Conservation (phyloP, 2,329 filamentous ascomycete species). For the Fusarium torulosum region DNA sequence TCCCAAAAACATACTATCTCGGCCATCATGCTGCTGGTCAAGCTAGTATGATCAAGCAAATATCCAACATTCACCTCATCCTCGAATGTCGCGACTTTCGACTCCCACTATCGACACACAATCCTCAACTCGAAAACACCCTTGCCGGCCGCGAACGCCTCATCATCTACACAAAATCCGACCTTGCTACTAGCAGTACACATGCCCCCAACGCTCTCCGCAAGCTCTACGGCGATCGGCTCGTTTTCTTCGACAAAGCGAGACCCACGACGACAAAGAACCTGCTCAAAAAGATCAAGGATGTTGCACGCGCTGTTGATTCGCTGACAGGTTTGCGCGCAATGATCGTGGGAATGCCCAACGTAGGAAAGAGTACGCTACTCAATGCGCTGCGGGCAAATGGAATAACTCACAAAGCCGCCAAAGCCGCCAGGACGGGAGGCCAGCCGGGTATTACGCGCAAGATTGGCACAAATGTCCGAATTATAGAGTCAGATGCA, state of each 20-base stretch:
- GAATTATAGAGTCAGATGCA: slow-evolving; percentile 68
- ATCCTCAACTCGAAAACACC: slow-evolving; percentile 86
- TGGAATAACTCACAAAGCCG: slow-evolving; percentile 63
- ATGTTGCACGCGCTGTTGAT: slow-evolving; percentile 53
- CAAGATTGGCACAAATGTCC: slow-evolving; percentile 85
- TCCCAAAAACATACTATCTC: slow-evolving; percentile 92
- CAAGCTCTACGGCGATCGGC: slow-evolving; percentile 52
- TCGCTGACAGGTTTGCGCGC: slow-evolving; percentile 85
- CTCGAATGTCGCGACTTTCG: slow-evolving; percentile 96
- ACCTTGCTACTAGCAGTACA: slow-evolving; percentile 69
- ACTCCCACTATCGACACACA: slow-evolving; percentile 88
- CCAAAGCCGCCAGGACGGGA: slow-evolving; percentile 84
- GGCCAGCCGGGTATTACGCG: slow-evolving; percentile 90
- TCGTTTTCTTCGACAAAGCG: slow-evolving; percentile 61
- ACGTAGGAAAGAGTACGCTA: slow-evolving; percentile 95
- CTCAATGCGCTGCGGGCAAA: slow-evolving; percentile 83
- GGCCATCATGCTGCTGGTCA: slow-evolving; percentile 87
- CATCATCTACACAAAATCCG: slow-evolving; percentile 91
- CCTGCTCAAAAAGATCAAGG: slow-evolving; percentile 56
- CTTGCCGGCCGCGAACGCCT: slow-evolving; percentile 80
- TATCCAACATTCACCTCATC: slow-evolving; percentile 86
- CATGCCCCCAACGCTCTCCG: slow-evolving; percentile 48
- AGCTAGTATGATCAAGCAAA: slow-evolving; percentile 83
- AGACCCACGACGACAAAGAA: slow-evolving; percentile 51
- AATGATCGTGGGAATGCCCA: slow-evolving; percentile 96